Base-by-base conservation (phyloP, 164 flowering plant genomes). In the Buxus sempervirens region DNA sequence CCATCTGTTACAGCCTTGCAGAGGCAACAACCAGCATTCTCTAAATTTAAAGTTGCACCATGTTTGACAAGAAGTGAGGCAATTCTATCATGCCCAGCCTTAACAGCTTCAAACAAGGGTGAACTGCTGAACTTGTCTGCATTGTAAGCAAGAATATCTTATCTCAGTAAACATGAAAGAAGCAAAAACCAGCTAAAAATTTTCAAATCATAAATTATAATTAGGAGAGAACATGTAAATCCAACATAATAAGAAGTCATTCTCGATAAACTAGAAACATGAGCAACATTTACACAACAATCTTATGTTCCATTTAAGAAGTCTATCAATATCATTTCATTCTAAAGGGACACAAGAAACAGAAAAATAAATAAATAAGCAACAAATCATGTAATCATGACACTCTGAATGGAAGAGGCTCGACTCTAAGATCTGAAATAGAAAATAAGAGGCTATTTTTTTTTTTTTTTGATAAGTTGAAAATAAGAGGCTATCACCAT, bases 41-140 rank as follows among this genome's bases (percentile, higher is more conserved):
- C 82, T 8, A 84, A 62, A 20, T 54, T 60, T 22, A 87, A 65
- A 5, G 64, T 45, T 1, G 89, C 91, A 23, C 91, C 89, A 48
- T 69, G 75, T 32, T 78, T 54, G 9, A 74, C 69, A 27, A 87
- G 83, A 63, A 82, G 48, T 3, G 82, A 70, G 38, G 80, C 85
- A 57, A 84, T 86, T 63, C 60, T 63, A 60, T 82, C 90, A 64
- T 86, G 83, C 16, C 90, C 85, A 71, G 73, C 70, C 78, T 81
- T 86, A 60, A 88, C 72, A 49, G 93, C 93, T 76, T 88, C 93
- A 3, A 81, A 73, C 51, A 88, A 68, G 59, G 93, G 93, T 32
- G 86, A 77, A 58, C 75, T 83, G 18, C 93, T 88, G 73, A 78
- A 78, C 41, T 78, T 82, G 77, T 88, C 88, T 87, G 51, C 20